Percentiles rank a stretch among this genome's conserved stretches.
These are phyloP conservation scores for Russula griseocarnosa DNA, from an alignment of 768 basidiomycete species.

Conservation along the genomic window DNA sequence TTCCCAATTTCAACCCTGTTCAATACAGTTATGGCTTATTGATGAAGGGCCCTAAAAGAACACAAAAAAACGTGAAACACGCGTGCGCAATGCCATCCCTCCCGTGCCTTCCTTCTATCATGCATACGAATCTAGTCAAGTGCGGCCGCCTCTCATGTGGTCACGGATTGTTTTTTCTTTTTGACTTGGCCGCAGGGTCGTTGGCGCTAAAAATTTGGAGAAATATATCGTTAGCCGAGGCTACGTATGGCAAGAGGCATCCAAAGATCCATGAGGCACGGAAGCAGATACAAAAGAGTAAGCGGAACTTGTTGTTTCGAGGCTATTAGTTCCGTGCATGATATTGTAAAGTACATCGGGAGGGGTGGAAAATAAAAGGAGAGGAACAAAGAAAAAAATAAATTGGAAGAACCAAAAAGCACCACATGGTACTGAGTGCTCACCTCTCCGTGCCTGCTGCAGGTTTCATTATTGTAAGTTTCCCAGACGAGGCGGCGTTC, in stretches of 20 bases:
- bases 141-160: not conserved
- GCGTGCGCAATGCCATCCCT: no score
- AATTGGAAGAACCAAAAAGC: not conserved
- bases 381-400: not conserved
- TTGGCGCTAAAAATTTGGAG: constrained; percentile 8
- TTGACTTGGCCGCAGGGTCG: constrained; percentile 15
- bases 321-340: not conserved
- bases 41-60: not conserved
- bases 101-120: not conserved
- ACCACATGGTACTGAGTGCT: constrained; percentile 10
- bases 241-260: constrained; percentile 19
- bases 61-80: not conserved
- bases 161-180: constrained; percentile 1
- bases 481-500: constrained; percentile 80
- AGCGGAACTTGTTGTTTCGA: not conserved
- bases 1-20: constrained; percentile 11
- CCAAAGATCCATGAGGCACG: constrained; percentile 15
- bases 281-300: not conserved
- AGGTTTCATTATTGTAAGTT: constrained; percentile 90
- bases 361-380: not conserved
- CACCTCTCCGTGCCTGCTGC: constrained; percentile 43
- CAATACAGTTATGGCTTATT: not conserved
- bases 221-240: constrained; percentile 12
- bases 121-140: not conserved
- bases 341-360: not conserved